Percentiles rank a stretch among this genome's conserved stretches.
Conservation (phyloP, 2,329 filamentous ascomycete species). For the Fusarium aywerte region DNA sequence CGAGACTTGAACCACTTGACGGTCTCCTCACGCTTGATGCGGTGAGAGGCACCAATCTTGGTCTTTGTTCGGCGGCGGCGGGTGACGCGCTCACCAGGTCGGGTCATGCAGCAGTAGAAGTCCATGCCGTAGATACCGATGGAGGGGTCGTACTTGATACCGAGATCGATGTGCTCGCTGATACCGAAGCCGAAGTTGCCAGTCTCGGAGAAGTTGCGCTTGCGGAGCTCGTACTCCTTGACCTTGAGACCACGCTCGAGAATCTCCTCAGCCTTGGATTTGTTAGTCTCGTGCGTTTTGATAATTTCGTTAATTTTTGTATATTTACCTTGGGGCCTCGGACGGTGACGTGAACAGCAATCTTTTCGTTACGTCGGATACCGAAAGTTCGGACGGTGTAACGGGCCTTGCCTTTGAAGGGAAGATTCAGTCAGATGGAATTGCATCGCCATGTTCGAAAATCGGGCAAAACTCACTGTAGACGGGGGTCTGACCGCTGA, state of each 20-base stretch:
- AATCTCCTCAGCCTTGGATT: conserved; percentile 88
- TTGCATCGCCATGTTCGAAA: conserved; percentile 24
- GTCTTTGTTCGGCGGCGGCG: conserved; percentile 92
- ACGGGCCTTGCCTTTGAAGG: conserved; percentile 87
- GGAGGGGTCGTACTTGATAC: conserved; percentile 99
- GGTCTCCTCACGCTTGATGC: conserved; percentile 94
- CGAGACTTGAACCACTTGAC: conserved; percentile 93
- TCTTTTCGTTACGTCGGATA: conserved; percentile 99
- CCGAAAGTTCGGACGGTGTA: conserved; percentile 99
- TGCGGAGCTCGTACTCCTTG: conserved; percentile 99
- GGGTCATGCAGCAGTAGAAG: conserved; percentile 99
- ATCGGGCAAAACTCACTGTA: conserved; percentile 77
- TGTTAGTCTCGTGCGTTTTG: conserved; percentile 40
- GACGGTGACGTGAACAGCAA: conserved; percentile 98
- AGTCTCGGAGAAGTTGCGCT: conserved; percentile 99
- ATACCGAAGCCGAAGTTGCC: conserved; percentile 99
- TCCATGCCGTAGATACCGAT: conserved; percentile 99
- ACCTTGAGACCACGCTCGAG: conserved; percentile 99
- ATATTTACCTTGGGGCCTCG: conserved; percentile 80
- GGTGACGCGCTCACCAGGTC: conserved; percentile 96
- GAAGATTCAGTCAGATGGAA: conserved; percentile 25
- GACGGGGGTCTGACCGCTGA: conserved; percentile 99
- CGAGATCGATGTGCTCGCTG: conserved; percentile 99
- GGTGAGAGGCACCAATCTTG: conserved; percentile 87
- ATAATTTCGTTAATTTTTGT: not conserved